Percentiles rank a stretch among this genome's conserved stretches.
phyloP scores from a whole-genome alignment of 2,329 filamentous ascomycete genomes.

The Fusarium sp. region DNA sequence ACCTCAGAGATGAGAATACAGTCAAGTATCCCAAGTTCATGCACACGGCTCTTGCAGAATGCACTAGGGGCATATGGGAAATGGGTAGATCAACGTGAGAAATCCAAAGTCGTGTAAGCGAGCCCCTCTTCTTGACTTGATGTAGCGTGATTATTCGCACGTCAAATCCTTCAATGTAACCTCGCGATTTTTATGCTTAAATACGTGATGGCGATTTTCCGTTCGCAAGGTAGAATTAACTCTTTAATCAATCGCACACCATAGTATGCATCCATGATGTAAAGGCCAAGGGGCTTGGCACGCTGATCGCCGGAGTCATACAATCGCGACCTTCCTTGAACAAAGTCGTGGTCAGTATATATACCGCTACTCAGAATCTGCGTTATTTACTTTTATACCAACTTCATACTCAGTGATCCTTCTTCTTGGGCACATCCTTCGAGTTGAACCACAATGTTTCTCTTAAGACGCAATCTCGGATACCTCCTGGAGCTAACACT shows the following conservation, averaged over 20 bases:
- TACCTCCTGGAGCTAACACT: not conserved
- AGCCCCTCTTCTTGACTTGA: not conserved
- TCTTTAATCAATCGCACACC: not conserved
- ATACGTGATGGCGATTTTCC: not conserved
- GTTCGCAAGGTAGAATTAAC: not conserved
- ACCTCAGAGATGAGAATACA: too few species aligned
- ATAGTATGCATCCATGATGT: conserved; percentile 3
- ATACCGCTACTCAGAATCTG: not conserved
- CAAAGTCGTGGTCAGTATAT: not conserved
- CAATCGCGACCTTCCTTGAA: not conserved
- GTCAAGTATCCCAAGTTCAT: too few species aligned
- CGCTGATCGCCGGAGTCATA: not conserved
- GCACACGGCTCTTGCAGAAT: too few species aligned
- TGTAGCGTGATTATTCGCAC: not conserved
- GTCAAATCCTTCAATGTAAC: not conserved
- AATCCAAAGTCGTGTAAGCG: not conserved
- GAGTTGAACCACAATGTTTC: not conserved
- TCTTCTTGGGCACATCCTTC: too few species aligned
- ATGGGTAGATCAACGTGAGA: not conserved
- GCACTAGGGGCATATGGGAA: not conserved
- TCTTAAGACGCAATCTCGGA: not conserved
- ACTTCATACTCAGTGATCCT: too few species aligned
- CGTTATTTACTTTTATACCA: too few species aligned
- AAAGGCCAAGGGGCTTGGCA: not conserved
- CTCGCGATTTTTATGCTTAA: not conserved